Conservation (phyloP, 2,329 filamentous ascomycete genomes). For the Plectosphaerella cucumerina region DNA sequence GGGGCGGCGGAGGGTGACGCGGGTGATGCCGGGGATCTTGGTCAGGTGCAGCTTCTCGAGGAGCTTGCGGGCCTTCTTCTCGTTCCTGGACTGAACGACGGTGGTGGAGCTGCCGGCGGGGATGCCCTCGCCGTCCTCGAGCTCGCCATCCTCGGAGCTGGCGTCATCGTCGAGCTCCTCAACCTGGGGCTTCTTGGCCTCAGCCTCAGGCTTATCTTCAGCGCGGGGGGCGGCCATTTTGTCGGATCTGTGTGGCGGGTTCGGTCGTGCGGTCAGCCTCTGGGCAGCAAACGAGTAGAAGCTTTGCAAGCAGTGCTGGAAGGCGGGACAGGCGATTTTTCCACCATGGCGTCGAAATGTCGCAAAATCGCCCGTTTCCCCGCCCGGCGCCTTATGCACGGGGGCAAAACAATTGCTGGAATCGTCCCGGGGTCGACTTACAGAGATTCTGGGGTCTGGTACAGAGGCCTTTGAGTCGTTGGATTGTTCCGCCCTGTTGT, state of each 20-base stretch:
- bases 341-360: no score
- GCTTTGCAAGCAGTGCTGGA: no score
- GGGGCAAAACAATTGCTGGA: no score
- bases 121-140: slow-evolving; percentile 68
- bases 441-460: not conserved
- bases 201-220: slow-evolving; percentile 94
- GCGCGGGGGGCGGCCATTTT: slow-evolving; percentile 97
- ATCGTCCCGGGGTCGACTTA: not conserved
- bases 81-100: slow-evolving; percentile 95
- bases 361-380: no score
- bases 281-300: no score
- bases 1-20: slow-evolving; percentile 94
- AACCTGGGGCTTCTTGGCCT: slow-evolving; percentile 75
- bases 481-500: not conserved
- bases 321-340: no score
- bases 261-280: slow-evolving; percentile 22
- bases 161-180: slow-evolving; percentile 69
- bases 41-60: slow-evolving; percentile 97
- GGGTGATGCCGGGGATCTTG: slow-evolving; percentile 94
- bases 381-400: no score
- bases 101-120: slow-evolving; percentile 77
- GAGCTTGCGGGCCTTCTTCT: slow-evolving; percentile 99
- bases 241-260: slow-evolving; percentile 28
- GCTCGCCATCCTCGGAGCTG: slow-evolving; percentile 73
- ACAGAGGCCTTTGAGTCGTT: no score